Evolutionary conservation across 352 stramenopile genomes (phyloP), one percentile per base, ranked within the genome.

Genomic region (Pythium sp.): DNA sequence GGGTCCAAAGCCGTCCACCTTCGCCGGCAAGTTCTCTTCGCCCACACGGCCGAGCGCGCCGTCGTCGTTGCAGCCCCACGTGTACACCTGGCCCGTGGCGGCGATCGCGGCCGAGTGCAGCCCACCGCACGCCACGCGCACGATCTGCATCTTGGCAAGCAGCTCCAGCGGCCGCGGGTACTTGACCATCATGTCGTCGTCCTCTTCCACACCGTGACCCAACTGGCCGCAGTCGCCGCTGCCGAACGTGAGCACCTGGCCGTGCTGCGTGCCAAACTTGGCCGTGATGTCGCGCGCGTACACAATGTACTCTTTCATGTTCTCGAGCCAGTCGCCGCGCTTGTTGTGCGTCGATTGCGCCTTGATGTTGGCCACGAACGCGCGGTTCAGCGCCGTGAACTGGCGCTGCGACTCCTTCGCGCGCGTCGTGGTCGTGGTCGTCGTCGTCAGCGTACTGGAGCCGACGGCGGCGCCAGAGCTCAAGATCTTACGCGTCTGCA

Each of bases 1-100:
- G 9, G 83, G 72, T 0, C 81, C 84, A 62, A 94, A 93, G 34
- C 83, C 78, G 0, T 75, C 75, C 55, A 95, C 81, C 49, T 78
- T 77, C 28, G 69, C 70, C 1, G 91, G 90, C 0, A 91, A 34
- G 58, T 97, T 92, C 66, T 98, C 83, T 11, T 97, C 82, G 15
- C 80, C 92, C 3, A 68, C 51, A 49, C 88, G 83, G 26, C 97
- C 97, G 11, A 99, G 76, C 41, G 87, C 91, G 47, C 94, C 93
- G 69, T 95, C 88, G 63, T 94, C 87, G 58, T 97, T 97, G 77
- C 90, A 98, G 61, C 97, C 97, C 94, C 96, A 99, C 41, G 94
- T 97, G 72, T 92, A 99, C 7, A 99, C 91, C 26, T 87, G 68
- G 38, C 97, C 97, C 53, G 91, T 75, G 4, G 80, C 68, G 2